phyloP scores from a whole-genome alignment of 1,139 yeast genomes.

The Protomyces macrosporus region DNA sequence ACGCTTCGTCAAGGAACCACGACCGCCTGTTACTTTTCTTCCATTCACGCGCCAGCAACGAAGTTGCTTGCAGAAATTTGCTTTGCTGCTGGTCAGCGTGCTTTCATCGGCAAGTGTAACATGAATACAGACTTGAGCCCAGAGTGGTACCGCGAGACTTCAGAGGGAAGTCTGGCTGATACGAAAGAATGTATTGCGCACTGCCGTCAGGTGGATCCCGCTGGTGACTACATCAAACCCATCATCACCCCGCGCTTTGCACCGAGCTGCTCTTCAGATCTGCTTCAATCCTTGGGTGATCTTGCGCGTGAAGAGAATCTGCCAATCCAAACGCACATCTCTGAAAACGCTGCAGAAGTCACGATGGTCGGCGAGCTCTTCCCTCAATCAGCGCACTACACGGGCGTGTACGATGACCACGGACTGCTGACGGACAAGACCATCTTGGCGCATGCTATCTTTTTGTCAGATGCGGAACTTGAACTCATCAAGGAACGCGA shows the following conservation, averaged over 20 bases:
- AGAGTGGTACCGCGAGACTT: constrained; percentile 59
- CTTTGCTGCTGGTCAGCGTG: constrained; percentile 67
- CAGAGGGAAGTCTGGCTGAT: constrained; percentile 51
- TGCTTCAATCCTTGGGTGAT: constrained; percentile 60
- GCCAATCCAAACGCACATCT: constrained; percentile 84
- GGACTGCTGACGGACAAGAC: constrained; percentile 60
- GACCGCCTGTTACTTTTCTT: constrained; percentile 84
- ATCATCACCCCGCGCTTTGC: constrained; percentile 92
- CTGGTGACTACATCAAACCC: constrained; percentile 52
- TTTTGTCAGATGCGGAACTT: constrained; percentile 61
- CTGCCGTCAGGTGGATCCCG: constrained; percentile 51
- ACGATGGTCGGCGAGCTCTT: constrained; percentile 67
- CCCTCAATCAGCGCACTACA: constrained; percentile 64
- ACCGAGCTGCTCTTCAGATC: constrained; percentile 67
- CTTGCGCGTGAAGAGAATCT: constrained; percentile 49
- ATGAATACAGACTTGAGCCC: constrained; percentile 68
- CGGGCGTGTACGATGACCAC: constrained; percentile 69
- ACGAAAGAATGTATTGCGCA: constrained; percentile 56
- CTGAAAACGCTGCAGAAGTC: constrained; percentile 73
- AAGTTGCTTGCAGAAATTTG: constrained; percentile 71
- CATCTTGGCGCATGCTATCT: constrained; percentile 84
- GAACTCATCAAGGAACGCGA: constrained; percentile 49
- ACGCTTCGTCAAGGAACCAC: constrained; percentile 82
- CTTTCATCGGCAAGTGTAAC: constrained; percentile 82
- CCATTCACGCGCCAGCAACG: constrained; percentile 72